These are phyloP conservation scores for Aspergillus sp. DNA, from an alignment of 2,329 filamentous ascomycete genomes.

Conservation along the genomic window DNA sequence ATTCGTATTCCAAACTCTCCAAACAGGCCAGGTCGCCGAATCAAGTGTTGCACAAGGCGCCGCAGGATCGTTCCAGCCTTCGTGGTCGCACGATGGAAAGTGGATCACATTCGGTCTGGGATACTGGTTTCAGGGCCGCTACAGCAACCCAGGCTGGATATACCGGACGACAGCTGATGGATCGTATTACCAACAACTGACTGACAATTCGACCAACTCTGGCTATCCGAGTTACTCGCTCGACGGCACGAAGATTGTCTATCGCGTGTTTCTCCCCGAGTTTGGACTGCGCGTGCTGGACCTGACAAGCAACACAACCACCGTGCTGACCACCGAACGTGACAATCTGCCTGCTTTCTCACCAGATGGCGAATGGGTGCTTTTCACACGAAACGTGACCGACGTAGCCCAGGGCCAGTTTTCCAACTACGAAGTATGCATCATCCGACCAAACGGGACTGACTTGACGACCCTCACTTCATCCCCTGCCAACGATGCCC, in stretches of 20 bases:
- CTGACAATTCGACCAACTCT: constrained; percentile 3
- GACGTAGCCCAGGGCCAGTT: not conserved
- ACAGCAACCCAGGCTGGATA: constrained; percentile 5
- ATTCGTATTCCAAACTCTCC: too few relatives aligned
- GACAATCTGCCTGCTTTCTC: constrained; percentile 12
- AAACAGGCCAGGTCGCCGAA: too few relatives aligned
- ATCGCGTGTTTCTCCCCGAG: constrained; percentile 9
- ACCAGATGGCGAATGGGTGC: constrained; percentile 7
- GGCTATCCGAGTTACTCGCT: constrained; percentile 12
- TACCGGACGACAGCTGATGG: constrained; percentile 7
- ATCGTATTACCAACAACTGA: constrained; percentile 4
- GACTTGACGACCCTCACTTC: constrained; percentile 1
- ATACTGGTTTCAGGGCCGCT: constrained; percentile 10
- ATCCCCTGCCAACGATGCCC: constrained; percentile 1
- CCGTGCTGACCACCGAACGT: constrained; percentile 6
- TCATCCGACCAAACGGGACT: constrained; percentile 1
- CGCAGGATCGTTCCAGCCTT: not conserved
- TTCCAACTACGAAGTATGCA: not conserved
- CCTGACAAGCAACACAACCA: constrained; percentile 5
- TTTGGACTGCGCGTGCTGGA: constrained; percentile 10
- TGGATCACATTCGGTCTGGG: constrained; percentile 6
- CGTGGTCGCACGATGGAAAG: not conserved
- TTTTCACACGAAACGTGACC: constrained; percentile 13
- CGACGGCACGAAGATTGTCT: constrained; percentile 11
- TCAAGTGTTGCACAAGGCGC: too few relatives aligned